Base-by-base conservation (phyloP, 2,329 filamentous ascomycete species). In the Knufia fluminis region DNA sequence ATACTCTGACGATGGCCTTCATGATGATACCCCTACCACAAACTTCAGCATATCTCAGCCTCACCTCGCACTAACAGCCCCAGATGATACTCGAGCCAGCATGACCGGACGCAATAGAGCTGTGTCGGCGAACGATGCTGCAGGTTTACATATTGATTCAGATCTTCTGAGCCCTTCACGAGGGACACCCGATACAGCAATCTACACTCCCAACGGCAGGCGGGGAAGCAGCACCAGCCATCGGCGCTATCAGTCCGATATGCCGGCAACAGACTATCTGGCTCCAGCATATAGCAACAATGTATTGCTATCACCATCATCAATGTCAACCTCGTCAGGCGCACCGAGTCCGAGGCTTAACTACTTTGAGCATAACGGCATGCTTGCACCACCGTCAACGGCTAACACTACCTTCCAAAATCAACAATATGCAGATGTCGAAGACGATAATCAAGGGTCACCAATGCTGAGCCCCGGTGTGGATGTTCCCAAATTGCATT, bases 1-100 rank as follows among this genome's bases (percentile, higher is more conserved):
- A 59, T 84, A 84, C 61, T 86, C 83, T 1, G 82, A 86, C 54
- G 79, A 83, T 53, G 68, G 73, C 39, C 68, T 68, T n/a, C 35
- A 32, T 26, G 47, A 19, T 26, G 17, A n/a, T 20, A 23, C 14
- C 12, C 10, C 39, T 31, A 4, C n/a, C 22, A 14, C 10, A 6
- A 16, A 14, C 19, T 23, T 26, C 17, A 42, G 19, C 22, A n/a
- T 26, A 7, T 41, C 46, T 22, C 28, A 33, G 8, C 39, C 46
- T 16, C 38, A 49, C 4, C 36, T 35, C 16, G 39, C 38, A 8
- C 7, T 49, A 12, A 35, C 39, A 3, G 17, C 24, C 12, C 8
- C 38, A n/a, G 38, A 32, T 4, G 46, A 35, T 8, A 12, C 14
- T 32, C 9, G 14, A 33, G 14, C n/a, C n/a, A 40, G 9, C 16